A percentile compares a stretch with the other conserved stretches of the same genome.
Conservation (phyloP, 306 rosid species). For the Acacia confusa region DNA sequence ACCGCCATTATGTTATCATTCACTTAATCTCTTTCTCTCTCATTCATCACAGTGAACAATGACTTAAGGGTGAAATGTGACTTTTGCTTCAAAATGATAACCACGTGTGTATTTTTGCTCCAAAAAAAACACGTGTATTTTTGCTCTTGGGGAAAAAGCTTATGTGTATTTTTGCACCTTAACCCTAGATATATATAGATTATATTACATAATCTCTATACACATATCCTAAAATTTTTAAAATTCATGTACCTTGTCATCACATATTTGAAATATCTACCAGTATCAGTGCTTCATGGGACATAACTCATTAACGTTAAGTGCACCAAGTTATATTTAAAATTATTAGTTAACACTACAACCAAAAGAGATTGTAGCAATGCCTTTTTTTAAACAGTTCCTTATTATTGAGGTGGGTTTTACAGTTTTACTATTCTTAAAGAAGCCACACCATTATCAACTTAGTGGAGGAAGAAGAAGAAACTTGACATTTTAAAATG, state of each 20-base stretch:
- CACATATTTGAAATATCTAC: too few species aligned
- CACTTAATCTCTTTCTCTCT: too few species aligned
- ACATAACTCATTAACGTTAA: neutral
- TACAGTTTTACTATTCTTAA: neutral
- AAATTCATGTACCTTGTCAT: neutral
- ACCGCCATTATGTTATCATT: too few species aligned
- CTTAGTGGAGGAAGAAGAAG: neutral
- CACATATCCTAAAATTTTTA: too few species aligned
- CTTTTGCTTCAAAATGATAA: too few species aligned
- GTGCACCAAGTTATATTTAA: neutral
- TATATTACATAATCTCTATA: neutral
- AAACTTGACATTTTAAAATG: neutral
- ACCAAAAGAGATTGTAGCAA: neutral
- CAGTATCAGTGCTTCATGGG: neutral
- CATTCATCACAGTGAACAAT: too few species aligned
- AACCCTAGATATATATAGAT: too few species aligned
- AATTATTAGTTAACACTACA: neutral
- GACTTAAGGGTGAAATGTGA: too few species aligned
- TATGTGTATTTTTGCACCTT: too few species aligned
- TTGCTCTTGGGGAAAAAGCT: too few species aligned
- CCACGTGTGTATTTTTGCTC: too few species aligned
- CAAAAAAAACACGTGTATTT: too few species aligned
- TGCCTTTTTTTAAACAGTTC: neutral
- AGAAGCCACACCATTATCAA: neutral
- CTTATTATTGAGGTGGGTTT: neutral